phyloP scores from a whole-genome alignment of 2,329 filamentous ascomycete genomes.

The Fusarium nelsonii region DNA sequence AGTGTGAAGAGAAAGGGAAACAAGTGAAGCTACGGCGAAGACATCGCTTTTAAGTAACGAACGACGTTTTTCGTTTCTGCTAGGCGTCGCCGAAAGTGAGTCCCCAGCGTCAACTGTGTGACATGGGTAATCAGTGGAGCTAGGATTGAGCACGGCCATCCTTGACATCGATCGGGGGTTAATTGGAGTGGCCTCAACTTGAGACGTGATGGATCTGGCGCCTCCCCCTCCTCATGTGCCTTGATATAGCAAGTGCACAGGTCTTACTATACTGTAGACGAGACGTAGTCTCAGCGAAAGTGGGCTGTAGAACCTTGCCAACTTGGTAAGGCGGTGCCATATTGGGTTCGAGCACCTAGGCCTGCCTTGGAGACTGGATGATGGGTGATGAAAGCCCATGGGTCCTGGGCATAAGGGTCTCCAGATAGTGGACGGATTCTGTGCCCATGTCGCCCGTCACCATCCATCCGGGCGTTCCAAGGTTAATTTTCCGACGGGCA shows the following conservation, averaged over 20 bases:
- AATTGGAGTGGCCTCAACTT: constrained; percentile 47
- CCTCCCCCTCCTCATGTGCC: constrained; percentile 21
- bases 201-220: constrained; percentile 45
- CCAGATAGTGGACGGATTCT: constrained; percentile 38
- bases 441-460: constrained; percentile 4
- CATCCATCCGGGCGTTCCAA: constrained; percentile 17
- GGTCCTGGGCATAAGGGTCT: constrained; percentile 19
- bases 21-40: constrained; percentile 19
- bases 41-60: constrained; percentile 38
- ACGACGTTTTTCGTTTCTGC: not conserved
- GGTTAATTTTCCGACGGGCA: constrained; percentile 23
- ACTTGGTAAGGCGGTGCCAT: constrained; percentile 27
- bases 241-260: constrained; percentile 20
- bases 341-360: constrained; percentile 31
- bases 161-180: constrained; percentile 44
- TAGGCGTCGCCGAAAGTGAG: constrained; percentile 9
- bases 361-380: constrained; percentile 19
- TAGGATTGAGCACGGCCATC: constrained; percentile 27
- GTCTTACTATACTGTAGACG: constrained; percentile 37
- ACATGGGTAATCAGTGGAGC: constrained; percentile 20
- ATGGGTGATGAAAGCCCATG: constrained; percentile 24
- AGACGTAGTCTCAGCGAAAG: constrained; percentile 31
- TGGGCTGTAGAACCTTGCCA: constrained; percentile 16
- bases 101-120: constrained; percentile 28
- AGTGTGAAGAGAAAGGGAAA: constrained; percentile 31